Evolutionary conservation across 176 grass and related monocot species (phyloP).

Genomic region (Oryza longistaminata): DNA sequence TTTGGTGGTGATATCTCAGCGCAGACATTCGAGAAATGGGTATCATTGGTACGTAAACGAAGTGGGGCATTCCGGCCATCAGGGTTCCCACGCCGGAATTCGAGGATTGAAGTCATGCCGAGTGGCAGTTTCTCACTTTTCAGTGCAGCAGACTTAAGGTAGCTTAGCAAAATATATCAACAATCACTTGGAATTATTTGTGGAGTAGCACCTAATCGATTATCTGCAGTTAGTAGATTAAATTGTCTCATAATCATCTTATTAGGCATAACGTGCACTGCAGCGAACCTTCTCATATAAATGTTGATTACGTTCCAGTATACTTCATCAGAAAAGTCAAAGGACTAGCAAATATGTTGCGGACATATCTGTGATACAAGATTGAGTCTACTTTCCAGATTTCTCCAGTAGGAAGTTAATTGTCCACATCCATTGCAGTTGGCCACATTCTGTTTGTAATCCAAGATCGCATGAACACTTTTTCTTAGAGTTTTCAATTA

Average conservation of each 20-base stretch:
- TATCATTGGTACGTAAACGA: constrained; percentile 75
- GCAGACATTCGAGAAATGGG: constrained; percentile 83
- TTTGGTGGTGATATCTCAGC: constrained; percentile 64
- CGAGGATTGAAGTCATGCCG: constrained; percentile 71
- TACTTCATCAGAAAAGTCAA: constrained; percentile 12
- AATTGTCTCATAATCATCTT: not conserved
- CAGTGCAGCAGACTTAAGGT: constrained; percentile 57
- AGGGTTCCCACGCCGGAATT: constrained; percentile 63
- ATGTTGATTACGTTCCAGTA: not conserved
- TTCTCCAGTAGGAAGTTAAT: not conserved
- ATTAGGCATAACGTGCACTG: not conserved
- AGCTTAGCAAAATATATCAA: constrained; percentile 10
- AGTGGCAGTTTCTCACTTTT: constrained; percentile 62
- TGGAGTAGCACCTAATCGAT: constrained; percentile 2
- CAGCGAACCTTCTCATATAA: constrained; percentile 19
- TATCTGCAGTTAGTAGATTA: not conserved
- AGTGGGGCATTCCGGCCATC: constrained; percentile 71
- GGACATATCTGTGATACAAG: not conserved
- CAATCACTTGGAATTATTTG: not conserved
- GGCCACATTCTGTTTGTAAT: too few relatives aligned
- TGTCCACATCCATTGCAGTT: too few relatives aligned
- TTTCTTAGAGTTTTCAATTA: not conserved
- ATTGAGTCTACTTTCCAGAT: constrained; percentile 1
- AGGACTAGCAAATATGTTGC: constrained; percentile 11
- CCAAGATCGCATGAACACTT: too few relatives aligned